These are phyloP conservation scores for Irpex sp. DNA, from an alignment of 1,284 basidiomycete species.

Conservation along the genomic window DNA sequence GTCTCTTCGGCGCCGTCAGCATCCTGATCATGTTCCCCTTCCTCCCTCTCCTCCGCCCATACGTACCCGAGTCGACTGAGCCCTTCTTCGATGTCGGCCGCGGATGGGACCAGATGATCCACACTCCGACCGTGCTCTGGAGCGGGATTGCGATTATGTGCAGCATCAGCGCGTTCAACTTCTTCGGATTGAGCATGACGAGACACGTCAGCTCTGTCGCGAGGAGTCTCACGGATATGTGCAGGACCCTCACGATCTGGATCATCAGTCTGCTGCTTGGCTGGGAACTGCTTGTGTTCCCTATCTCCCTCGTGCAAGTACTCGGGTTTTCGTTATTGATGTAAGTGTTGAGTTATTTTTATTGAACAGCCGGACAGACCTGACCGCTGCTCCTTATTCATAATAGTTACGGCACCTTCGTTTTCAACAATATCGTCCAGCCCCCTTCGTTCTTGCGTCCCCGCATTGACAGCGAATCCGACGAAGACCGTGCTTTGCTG, in stretches of 20 bases:
- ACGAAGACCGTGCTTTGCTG: slow-evolving; percentile 41
- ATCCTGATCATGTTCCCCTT: slow-evolving; percentile 62
- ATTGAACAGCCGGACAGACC: not conserved
- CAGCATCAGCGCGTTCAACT: slow-evolving; percentile 95
- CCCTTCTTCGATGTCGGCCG: slow-evolving; percentile 79
- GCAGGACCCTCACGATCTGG: slow-evolving; percentile 92
- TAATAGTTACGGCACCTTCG: slow-evolving; percentile 42
- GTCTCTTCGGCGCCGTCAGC: slow-evolving; percentile 83
- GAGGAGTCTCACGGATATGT: slow-evolving; percentile 90
- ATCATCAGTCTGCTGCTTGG: slow-evolving; percentile 81
- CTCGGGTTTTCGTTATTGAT: slow-evolving; percentile 88
- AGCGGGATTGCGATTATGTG: slow-evolving; percentile 73
- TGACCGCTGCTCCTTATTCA: slow-evolving; percentile 5
- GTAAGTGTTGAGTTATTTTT: slow-evolving; percentile 40
- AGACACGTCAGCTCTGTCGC: slow-evolving; percentile 86
- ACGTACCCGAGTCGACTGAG: slow-evolving; percentile 60
- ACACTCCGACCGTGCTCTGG: slow-evolving; percentile 73
- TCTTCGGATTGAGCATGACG: slow-evolving; percentile 91
- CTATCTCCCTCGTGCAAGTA: slow-evolving; percentile 83
- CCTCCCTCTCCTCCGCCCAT: slow-evolving; percentile 25
- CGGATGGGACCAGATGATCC: slow-evolving; percentile 76
- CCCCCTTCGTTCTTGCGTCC: slow-evolving; percentile 54
- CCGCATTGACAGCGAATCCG: slow-evolving; percentile 29
- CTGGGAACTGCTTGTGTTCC: slow-evolving; percentile 87
- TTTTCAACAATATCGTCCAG: slow-evolving; percentile 72